Evolutionary conservation across 495 filamentous ascomycete species (phyloP).

Genomic region (Staphylotrichum tortipilum): DNA sequence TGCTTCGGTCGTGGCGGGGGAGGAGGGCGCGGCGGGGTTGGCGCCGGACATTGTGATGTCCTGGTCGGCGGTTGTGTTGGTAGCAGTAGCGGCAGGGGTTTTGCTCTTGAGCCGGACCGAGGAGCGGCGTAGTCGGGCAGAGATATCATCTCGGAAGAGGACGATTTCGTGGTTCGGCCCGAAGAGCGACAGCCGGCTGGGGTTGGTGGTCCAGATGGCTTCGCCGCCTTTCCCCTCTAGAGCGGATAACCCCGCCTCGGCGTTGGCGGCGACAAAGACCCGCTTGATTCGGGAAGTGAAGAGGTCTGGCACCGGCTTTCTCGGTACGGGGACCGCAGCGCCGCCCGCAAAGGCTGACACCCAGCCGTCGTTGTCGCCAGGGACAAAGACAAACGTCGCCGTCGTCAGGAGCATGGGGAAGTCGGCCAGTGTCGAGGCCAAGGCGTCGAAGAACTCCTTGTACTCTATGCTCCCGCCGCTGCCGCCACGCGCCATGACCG

Average conservation of each 20-base stretch:
- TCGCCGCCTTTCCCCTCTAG: constrained; percentile 51
- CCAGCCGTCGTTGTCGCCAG: constrained; percentile 96
- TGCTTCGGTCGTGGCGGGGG: constrained; percentile 10
- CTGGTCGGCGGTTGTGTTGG: constrained; percentile 1
- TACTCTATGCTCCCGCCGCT: constrained; percentile 77
- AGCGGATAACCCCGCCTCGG: constrained; percentile 39
- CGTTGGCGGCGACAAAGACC: constrained; percentile 67
- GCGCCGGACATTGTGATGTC: constrained; percentile 31
- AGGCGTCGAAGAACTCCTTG: constrained; percentile 84
- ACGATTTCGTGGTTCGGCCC: constrained; percentile 79
- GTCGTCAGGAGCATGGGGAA: constrained; percentile 72
- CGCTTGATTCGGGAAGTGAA: constrained; percentile 79
- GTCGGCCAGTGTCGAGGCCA: constrained; percentile 75
- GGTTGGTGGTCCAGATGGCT: constrained; percentile 82
- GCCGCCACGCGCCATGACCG: constrained; percentile 61
- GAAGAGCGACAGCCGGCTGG: constrained; percentile 69
- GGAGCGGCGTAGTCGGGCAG: constrained; percentile 63
- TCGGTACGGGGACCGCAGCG: constrained; percentile 65
- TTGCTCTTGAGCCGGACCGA: constrained; percentile 51
- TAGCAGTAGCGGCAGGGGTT: constrained; percentile 3
- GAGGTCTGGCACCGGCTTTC: constrained; percentile 66
- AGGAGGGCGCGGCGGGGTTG: background rate
- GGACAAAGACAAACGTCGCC: constrained; percentile 83
- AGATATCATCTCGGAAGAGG: constrained; percentile 77
- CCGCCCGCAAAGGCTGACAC: constrained; percentile 73